Percentiles rank a stretch among this genome's conserved stretches.
Evolutionary conservation across 495 filamentous ascomycete genomes (phyloP).

Genomic region (Staphylotrichum tortipilum): DNA sequence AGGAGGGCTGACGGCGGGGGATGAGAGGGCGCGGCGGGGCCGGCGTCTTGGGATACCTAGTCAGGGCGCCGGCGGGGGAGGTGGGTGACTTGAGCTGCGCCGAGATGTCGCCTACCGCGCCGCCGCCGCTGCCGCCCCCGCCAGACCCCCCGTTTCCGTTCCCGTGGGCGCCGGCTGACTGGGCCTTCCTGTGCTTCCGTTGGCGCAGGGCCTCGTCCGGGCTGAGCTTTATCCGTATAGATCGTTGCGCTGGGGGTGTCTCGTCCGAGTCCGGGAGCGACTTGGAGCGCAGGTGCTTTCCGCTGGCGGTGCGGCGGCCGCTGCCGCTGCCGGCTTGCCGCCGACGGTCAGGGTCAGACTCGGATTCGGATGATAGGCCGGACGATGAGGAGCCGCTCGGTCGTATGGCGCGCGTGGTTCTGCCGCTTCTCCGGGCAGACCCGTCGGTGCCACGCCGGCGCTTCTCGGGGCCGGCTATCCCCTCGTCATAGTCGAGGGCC

Average conservation of each 20-base stretch:
- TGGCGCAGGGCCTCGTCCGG: constrained; percentile 64
- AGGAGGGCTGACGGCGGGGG: constrained; percentile 76
- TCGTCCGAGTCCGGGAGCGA: constrained; percentile 48
- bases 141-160: too few relatives aligned
- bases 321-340: constrained; percentile 15
- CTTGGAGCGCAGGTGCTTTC: constrained; percentile 45
- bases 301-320: constrained; percentile 15
- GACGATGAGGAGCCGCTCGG: constrained; percentile 56
- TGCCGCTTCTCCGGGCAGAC: constrained; percentile 3
- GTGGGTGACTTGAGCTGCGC: constrained; percentile 79
- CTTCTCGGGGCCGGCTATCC: constrained; percentile 26
- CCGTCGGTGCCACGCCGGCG: constrained; percentile 2
- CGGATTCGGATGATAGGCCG: constrained; percentile 50
- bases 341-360: constrained; percentile 40
- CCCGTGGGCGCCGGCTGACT: constrained; percentile 32
- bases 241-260: constrained; percentile 58
- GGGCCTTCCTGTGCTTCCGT: constrained; percentile 50
- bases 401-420: constrained; percentile 31
- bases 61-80: constrained; percentile 68
- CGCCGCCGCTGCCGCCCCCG: too few relatives aligned
- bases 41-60: constrained; percentile 81
- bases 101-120: constrained; percentile 29
- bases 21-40: constrained; percentile 84
- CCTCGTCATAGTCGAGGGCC: constrained; percentile 30
- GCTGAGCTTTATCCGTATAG: constrained; percentile 84